These are phyloP conservation scores for Sherardia arvensis DNA, from an alignment of 257 asterid genomes.

Conservation along the genomic window DNA sequence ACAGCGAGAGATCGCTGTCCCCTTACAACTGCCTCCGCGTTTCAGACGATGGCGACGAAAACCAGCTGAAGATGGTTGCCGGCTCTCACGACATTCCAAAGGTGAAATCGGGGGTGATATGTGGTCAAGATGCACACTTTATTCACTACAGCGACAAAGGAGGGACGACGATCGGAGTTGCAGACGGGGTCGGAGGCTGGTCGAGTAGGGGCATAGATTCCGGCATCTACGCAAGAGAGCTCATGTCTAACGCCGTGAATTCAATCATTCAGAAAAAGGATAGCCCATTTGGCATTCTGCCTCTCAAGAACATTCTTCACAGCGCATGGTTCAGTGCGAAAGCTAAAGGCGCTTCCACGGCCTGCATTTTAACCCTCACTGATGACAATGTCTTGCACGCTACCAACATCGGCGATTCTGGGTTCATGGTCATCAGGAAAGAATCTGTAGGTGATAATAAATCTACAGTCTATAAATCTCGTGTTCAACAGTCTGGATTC, in stretches of 20 bases:
- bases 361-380: constrained; percentile 1
- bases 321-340: not conserved
- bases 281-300: too few relatives aligned
- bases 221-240: not conserved
- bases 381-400: not conserved
- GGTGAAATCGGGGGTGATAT: too few relatives aligned
- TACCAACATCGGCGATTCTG: not conserved
- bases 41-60: not conserved
- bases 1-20: not conserved
- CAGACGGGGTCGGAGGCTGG: constrained; percentile 3
- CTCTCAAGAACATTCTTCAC: not conserved
- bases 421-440: not conserved
- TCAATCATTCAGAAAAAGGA: not conserved
- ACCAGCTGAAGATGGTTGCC: not conserved
- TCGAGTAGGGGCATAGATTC: not conserved
- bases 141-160: not conserved
- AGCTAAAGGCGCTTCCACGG: not conserved
- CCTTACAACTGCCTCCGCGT: too few relatives aligned
- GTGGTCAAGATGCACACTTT: not conserved
- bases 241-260: not conserved
- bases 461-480: not conserved
- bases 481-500: not conserved
- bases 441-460: not conserved
- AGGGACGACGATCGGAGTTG: not conserved
- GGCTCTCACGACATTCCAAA: not conserved